Evolutionary conservation across 2,329 filamentous ascomycete genomes (phyloP).

Genomic region (Calonectria henricotiae): DNA sequence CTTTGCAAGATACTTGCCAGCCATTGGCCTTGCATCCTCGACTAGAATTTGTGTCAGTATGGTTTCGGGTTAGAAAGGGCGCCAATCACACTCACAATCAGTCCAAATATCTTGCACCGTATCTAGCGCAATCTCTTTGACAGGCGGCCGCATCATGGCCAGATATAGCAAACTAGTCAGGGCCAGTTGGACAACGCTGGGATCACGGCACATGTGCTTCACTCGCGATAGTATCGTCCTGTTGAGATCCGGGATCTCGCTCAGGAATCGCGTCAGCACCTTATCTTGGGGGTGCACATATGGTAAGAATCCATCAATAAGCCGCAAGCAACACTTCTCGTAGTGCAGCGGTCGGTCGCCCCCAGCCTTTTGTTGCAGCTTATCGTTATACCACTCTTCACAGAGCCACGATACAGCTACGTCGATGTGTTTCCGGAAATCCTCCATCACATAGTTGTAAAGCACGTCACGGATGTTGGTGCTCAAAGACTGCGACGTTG

Average conservation of each 20-base stretch:
- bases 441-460: conserved; percentile 89
- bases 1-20: conserved; percentile 75
- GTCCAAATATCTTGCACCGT: conserved; percentile 78
- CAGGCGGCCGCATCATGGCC: conserved; percentile 78
- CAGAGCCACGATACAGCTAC: conserved; percentile 94
- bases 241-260: conserved; percentile 89
- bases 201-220: conserved; percentile 77
- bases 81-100: conserved; percentile 69
- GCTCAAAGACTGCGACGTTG: conserved; percentile 67
- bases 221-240: conserved; percentile 81
- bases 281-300: conserved; percentile 95
- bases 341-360: conserved; percentile 77
- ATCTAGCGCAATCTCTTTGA: conserved; percentile 75
- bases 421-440: conserved; percentile 92
- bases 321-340: conserved; percentile 82
- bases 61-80: conserved; percentile 10
- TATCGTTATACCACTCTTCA: conserved; percentile 98
- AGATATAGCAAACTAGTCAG: conserved; percentile 78
- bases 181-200: conserved; percentile 75
- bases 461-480: conserved; percentile 85
- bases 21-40: conserved; percentile 76
- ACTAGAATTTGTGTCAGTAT: conserved; percentile 59
- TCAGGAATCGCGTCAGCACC: conserved; percentile 90
- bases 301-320: conserved; percentile 91
- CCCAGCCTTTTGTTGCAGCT: conserved; percentile 62